Percentiles rank a stretch among this genome's conserved stretches.
Conservation (phyloP, 768 basidiomycete genomes). For the Agrocybe pediades region DNA sequence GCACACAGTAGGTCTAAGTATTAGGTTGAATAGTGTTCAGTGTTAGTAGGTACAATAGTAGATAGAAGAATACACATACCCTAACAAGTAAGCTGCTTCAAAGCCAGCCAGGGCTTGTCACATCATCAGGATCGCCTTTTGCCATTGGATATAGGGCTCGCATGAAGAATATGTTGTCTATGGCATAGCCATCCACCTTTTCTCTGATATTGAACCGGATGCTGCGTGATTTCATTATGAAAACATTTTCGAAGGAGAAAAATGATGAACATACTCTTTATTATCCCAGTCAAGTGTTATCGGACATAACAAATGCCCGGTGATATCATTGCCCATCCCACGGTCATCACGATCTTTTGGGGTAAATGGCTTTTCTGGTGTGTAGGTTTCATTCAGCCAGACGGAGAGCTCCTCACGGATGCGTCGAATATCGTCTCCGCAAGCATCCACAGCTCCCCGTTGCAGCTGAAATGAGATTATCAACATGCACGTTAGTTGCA, state of each 20-base stretch:
- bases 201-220: not conserved
- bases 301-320: slow-evolving; percentile 28
- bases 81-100: no score
- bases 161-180: no score
- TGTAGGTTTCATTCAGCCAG: slow-evolving; percentile 17
- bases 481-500: no score
- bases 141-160: no score
- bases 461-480: slow-evolving; percentile 10
- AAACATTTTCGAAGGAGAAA: no score
- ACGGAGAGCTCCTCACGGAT: slow-evolving; percentile 13
- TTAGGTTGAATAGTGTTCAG: no score
- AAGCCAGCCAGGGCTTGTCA: no score
- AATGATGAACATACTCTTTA: slow-evolving; percentile 11
- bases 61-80: no score
- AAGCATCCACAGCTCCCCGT: slow-evolving; percentile 21
- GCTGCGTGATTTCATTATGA: not conserved
- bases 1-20: no score
- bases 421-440: slow-evolving; percentile 21
- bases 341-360: not conserved
- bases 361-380: slow-evolving; percentile 3
- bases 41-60: no score
- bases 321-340: slow-evolving; percentile 22
- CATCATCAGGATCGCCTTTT: no score
- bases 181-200: no score
- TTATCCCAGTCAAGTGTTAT: slow-evolving; percentile 28